These are phyloP conservation scores for Suillus decipiens DNA, from an alignment of 768 basidiomycete species.

Conservation along the genomic window DNA sequence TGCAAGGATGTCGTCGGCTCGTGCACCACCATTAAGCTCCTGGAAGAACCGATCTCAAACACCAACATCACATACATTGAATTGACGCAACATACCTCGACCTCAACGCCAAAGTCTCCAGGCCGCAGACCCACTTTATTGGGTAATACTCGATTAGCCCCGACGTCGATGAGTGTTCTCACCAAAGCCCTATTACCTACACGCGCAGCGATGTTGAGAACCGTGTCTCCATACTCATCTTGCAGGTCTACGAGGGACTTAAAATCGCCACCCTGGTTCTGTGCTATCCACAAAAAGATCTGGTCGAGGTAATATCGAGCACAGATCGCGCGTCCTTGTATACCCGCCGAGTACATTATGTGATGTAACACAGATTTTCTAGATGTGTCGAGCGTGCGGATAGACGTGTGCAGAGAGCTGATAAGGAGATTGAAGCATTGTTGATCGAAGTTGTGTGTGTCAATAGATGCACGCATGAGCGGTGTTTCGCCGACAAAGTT, in stretches of 20 bases:
- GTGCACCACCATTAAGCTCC: slow-evolving; percentile 71
- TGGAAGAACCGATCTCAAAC: slow-evolving; percentile 27
- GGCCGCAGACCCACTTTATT: slow-evolving; percentile 95
- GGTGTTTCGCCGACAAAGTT: slow-evolving; percentile 95
- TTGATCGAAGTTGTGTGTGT: slow-evolving; percentile 81
- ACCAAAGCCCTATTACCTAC: slow-evolving; percentile 91
- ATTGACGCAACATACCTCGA: slow-evolving; percentile 58
- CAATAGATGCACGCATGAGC: slow-evolving; percentile 87
- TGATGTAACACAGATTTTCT: slow-evolving; percentile 90
- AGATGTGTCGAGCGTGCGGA: slow-evolving; percentile 87
- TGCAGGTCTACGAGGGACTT: slow-evolving; percentile 83
- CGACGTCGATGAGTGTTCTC: slow-evolving; percentile 84
- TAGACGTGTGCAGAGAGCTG: slow-evolving; percentile 63
- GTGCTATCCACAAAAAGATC: slow-evolving; percentile 84
- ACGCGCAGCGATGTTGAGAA: slow-evolving; percentile 91
- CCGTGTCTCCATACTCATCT: slow-evolving; percentile 95
- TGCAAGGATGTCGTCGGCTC: slow-evolving; percentile 80
- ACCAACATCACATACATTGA: neutral
- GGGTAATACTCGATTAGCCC: slow-evolving; percentile 83
- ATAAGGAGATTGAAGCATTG: slow-evolving; percentile 75
- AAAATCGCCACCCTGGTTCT: slow-evolving; percentile 75
- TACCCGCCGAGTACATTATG: slow-evolving; percentile 85
- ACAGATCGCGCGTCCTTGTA: slow-evolving; percentile 80
- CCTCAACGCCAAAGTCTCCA: slow-evolving; percentile 93
- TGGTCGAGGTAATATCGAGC: slow-evolving; percentile 93